phyloP scores from a whole-genome alignment of 208 protist species.

The Kentomonas sorsogonicus region DNA sequence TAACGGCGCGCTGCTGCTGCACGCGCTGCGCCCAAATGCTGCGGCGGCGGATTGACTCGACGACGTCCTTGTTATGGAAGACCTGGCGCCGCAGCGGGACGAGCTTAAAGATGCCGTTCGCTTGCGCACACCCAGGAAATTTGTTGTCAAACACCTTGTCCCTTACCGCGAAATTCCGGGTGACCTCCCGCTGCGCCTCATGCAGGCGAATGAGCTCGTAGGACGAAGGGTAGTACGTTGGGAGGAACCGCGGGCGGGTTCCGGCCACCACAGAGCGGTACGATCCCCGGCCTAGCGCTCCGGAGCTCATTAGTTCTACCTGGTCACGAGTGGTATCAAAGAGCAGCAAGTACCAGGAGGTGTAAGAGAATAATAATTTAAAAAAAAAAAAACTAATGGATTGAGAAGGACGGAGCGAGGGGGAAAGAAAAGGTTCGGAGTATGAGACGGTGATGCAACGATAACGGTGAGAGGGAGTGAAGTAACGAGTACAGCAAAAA shows the following conservation, averaged over 20 bases:
- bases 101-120: slow-evolving; percentile 88
- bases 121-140: slow-evolving; percentile 63
- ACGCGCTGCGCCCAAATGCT: slow-evolving; percentile 81
- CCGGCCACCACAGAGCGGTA: slow-evolving; percentile 80
- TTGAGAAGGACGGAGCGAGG: not conserved
- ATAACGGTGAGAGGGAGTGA: not conserved
- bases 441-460: not conserved
- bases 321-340: not conserved
- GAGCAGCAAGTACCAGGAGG: not conserved
- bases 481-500: not conserved
- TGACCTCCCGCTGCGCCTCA: slow-evolving; percentile 64
- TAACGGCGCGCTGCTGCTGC: slow-evolving; percentile 74
- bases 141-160: slow-evolving; percentile 91
- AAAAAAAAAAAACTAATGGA: slow-evolving; percentile 11
- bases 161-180: slow-evolving; percentile 65
- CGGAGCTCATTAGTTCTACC: slow-evolving; percentile 52
- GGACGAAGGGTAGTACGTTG: slow-evolving; percentile 69
- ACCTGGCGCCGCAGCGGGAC: slow-evolving; percentile 62
- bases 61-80: slow-evolving; percentile 75
- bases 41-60: slow-evolving; percentile 71
- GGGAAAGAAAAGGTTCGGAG: not conserved
- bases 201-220: slow-evolving; percentile 79
- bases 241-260: slow-evolving; percentile 29
- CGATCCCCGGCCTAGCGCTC: slow-evolving; percentile 76
- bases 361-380: slow-evolving; percentile 11